phyloP scores from a whole-genome alignment of 495 filamentous ascomycete genomes.

The Podospora pseudocomata region DNA sequence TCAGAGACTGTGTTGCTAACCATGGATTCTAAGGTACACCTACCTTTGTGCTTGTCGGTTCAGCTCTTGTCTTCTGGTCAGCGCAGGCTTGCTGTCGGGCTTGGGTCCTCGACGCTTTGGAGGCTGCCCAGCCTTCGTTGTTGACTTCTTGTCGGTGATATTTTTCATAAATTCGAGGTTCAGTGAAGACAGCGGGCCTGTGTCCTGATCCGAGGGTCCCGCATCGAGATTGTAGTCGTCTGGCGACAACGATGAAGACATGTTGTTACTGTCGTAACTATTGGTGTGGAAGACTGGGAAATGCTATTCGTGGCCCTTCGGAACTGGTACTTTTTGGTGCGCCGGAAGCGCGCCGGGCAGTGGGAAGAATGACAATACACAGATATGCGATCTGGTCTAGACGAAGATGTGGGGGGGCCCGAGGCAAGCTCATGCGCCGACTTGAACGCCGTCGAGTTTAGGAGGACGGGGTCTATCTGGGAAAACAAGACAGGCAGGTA shows the following conservation, averaged over 20 bases:
- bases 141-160: conserved; percentile 60
- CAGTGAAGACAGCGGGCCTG: conserved; percentile 49
- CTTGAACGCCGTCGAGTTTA: not conserved
- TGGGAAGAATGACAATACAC: not conserved
- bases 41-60: conserved; percentile 97
- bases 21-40: conserved; percentile 5
- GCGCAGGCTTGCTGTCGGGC: conserved; percentile 90
- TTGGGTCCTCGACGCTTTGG: conserved; percentile 92
- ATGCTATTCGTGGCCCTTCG: not conserved
- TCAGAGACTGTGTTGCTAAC: not conserved
- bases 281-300: not conserved
- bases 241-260: conserved; percentile 42
- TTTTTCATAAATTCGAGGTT: conserved; percentile 58
- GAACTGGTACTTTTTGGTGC: not conserved
- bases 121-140: conserved; percentile 67
- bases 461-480: not conserved
- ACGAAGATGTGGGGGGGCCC: not conserved
- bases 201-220: conserved; percentile 38
- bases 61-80: conserved; percentile 89
- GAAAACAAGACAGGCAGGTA: not conserved
- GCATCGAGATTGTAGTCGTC: conserved; percentile 31
- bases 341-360: not conserved
- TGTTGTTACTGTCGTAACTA: conserved; percentile 18
- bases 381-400: not conserved
- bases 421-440: not conserved